Evolutionary conservation across 225 moss, liverwort and hornwort genomes (phyloP), one percentile per base, ranked within the genome.

Genomic region (Sphagnum contortum): DNA sequence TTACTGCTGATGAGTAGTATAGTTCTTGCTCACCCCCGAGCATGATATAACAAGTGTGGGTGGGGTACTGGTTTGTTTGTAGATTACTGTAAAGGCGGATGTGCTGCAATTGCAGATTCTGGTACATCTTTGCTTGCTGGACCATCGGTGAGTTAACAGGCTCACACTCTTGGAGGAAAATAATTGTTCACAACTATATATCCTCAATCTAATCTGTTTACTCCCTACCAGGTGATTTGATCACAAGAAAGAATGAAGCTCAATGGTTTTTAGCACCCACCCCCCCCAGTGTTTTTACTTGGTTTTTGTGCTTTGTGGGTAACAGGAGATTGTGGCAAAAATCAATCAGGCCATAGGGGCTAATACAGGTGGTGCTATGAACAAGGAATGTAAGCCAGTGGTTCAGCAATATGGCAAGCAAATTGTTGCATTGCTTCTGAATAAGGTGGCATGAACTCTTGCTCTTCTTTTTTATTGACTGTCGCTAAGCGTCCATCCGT

Each of bases 71-170:
- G 96, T 44, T 96, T 86, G 29, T 29, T 29, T 29, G 29, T 29
- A 29, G 29, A 29, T 29, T 29, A 29, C 61, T 96, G 96, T 73
- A 71, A 75, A 8, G 77, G 76, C 4, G 92, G 92, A 7, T 96
- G 96, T 76, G 70, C 88, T 63, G 96, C 96, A 29, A 92, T 96
- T 64, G 90, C 88, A 59, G 96, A 96, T 76, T 96, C 96, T 7
- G 96, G 96, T 65, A 96, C 96, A 4, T 96, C 96, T 2, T 76
- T 96, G 47, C 69, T 96, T 68, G 96, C 96, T 70, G 96, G 96
- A 66, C 96, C 96, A 46, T 81, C 96, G 75, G 96, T 92, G 70
- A 68, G 91, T 54, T 0, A 29, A 29, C 29, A 0, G 29, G 29
- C 29, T 29, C 29, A 29, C 29, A 29, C 29, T 29, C 29, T 29